Conservation (phyloP, 2,329 filamentous ascomycete genomes). For the Myriangium duriaei region DNA sequence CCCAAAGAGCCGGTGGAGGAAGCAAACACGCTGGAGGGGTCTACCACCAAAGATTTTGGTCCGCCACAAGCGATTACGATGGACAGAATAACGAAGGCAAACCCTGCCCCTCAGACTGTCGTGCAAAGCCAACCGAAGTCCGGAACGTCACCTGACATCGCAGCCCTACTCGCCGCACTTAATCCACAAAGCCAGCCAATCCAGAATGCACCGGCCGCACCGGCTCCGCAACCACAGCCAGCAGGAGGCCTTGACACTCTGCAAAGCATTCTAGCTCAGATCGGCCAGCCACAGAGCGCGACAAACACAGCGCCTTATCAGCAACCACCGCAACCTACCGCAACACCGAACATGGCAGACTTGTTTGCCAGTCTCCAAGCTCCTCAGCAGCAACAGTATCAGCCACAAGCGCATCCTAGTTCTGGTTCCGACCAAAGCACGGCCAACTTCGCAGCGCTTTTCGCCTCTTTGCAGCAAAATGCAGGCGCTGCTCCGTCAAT, state of each 20-base stretch:
- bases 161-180: constrained; percentile 12
- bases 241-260: constrained; percentile 13
- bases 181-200: constrained; percentile 15
- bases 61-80: constrained; percentile 19
- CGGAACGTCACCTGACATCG: constrained; percentile 10
- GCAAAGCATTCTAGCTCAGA: constrained; percentile 11
- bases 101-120: constrained; percentile 5
- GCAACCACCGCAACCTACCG: constrained; percentile 4
- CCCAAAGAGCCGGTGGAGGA: constrained; percentile 33
- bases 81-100: constrained; percentile 14
- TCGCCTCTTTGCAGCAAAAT: constrained; percentile 10
- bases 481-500: constrained; percentile 11
- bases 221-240: constrained; percentile 11
- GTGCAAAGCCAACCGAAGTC: neutral
- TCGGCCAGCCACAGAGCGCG: constrained; percentile 12
- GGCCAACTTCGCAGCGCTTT: constrained; percentile 10
- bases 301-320: constrained; percentile 6
- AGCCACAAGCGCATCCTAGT: constrained; percentile 11
- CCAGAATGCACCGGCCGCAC: constrained; percentile 8
- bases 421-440: constrained; percentile 3
- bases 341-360: neutral
- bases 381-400: constrained; percentile 10
- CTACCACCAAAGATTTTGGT: constrained; percentile 26
- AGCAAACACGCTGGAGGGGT: constrained; percentile 20
- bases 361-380: constrained; percentile 1